A percentile compares a stretch with the other conserved stretches of the same genome.
These are phyloP conservation scores for Cadophora luteo-olivacea DNA, from an alignment of 2,329 filamentous ascomycete species.

Conservation along the genomic window DNA sequence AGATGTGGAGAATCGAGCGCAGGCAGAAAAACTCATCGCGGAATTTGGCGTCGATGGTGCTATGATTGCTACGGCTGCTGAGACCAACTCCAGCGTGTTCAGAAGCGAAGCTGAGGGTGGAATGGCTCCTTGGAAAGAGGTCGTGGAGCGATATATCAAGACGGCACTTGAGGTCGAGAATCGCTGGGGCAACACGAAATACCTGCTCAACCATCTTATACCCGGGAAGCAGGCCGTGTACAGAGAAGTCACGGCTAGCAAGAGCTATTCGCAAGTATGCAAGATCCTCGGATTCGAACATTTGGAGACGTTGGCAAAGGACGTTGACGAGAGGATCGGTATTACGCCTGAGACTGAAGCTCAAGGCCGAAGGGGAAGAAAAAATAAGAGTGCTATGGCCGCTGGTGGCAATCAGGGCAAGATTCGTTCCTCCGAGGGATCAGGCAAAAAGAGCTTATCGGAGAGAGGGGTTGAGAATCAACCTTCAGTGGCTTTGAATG, in stretches of 20 bases:
- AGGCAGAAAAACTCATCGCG: slow-evolving; percentile 72
- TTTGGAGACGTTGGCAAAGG: slow-evolving; percentile 66
- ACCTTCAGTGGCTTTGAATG: slow-evolving; percentile 8
- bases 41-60: slow-evolving; percentile 91
- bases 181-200: slow-evolving; percentile 92
- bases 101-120: slow-evolving; percentile 72
- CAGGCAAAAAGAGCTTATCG: slow-evolving; percentile 34
- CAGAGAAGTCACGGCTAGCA: slow-evolving; percentile 65
- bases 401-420: slow-evolving; percentile 55
- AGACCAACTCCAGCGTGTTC: slow-evolving; percentile 92
- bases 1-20: slow-evolving; percentile 78
- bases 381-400: slow-evolving; percentile 50
- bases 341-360: slow-evolving; percentile 34
- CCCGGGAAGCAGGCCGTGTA: slow-evolving; percentile 77
- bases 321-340: slow-evolving; percentile 59
- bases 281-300: slow-evolving; percentile 68
- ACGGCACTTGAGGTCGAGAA: slow-evolving; percentile 81
- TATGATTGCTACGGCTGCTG: slow-evolving; percentile 95
- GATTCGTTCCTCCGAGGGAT: slow-evolving; percentile 39
- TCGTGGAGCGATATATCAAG: slow-evolving; percentile 77
- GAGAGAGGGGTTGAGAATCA: slow-evolving; percentile 32
- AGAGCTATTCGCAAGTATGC: slow-evolving; percentile 75
- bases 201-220: slow-evolving; percentile 82
- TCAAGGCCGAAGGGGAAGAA: slow-evolving; percentile 35
- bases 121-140: slow-evolving; percentile 74